Percentiles rank a stretch among this genome's conserved stretches.
Conservation (phyloP, 176 grass and related monocot species). For the Eremochloa ophiuroides region DNA sequence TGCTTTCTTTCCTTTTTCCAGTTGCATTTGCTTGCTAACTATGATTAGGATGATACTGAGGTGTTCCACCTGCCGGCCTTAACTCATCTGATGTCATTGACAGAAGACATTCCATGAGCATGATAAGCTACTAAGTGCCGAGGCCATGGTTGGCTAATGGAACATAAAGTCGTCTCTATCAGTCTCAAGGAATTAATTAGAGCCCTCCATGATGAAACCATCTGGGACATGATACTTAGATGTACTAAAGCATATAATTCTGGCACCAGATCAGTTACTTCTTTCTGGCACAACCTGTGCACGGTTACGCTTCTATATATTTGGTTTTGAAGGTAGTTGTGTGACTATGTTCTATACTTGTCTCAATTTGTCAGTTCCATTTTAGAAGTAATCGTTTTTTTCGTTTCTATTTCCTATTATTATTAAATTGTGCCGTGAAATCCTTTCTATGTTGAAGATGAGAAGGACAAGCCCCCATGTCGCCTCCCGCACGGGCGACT, state of each 20-base stretch:
- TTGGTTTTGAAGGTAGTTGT: neutral
- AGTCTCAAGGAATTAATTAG: neutral
- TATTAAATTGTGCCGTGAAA: neutral
- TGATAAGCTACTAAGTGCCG: neutral
- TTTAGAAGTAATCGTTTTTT: neutral
- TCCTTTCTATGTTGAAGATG: neutral
- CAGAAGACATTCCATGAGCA: neutral
- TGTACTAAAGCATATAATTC: neutral
- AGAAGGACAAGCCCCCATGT: too few species aligned
- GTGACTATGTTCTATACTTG: neutral
- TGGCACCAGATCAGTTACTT: neutral
- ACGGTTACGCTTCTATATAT: neutral
- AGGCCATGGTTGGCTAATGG: neutral
- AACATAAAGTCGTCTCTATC: neutral
- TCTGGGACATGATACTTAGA: neutral
- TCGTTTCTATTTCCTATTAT: neutral
- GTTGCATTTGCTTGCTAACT: neutral
- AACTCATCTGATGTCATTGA: conserved; percentile 23
- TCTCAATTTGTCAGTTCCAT: neutral
- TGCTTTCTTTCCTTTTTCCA: conserved; percentile 22
- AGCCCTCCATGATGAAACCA: neutral
- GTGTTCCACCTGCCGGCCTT: conserved; percentile 18
- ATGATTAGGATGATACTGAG: conserved; percentile 24
- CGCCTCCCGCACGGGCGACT: too few species aligned
- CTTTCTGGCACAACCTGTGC: conserved; percentile 11